Percentiles rank a stretch among this genome's conserved stretches.
These are phyloP conservation scores for Exophiala viscosa DNA, from an alignment of 2,329 filamentous ascomycete genomes.

Conservation along the genomic window DNA sequence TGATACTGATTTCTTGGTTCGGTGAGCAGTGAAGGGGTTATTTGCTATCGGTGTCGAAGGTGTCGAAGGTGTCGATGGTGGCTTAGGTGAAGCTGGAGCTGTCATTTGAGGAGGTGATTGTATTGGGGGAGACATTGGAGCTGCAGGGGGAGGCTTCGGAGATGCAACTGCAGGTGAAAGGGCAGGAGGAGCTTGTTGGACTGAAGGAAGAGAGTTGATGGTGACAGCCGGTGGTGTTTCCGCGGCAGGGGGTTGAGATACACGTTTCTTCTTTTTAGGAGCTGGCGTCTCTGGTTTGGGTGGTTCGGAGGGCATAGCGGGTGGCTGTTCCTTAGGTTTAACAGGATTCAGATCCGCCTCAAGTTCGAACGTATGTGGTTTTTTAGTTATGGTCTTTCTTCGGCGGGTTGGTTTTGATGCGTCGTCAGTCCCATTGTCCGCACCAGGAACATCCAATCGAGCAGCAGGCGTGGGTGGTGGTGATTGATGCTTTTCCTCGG, in stretches of 20 bases:
- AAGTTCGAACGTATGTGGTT: conserved; percentile 23
- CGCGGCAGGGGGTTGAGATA: conserved; percentile 10
- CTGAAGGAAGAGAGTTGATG: conserved; percentile 12
- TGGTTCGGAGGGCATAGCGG: conserved; percentile 1
- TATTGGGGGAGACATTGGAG: not conserved
- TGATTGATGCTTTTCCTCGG: conserved; percentile 7
- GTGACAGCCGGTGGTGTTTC: conserved; percentile 1
- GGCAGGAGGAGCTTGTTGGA: conserved; percentile 6
- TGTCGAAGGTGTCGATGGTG: conserved; percentile 1
- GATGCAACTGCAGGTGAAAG: not conserved
- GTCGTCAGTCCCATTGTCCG: conserved; percentile 13
- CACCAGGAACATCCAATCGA: conserved; percentile 9
- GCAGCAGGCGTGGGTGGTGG: conserved; percentile 6
- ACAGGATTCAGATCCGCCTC: conserved; percentile 16
- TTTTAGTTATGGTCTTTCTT: conserved; percentile 24
- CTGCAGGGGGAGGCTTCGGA: not conserved
- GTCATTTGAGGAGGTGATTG: not conserved
- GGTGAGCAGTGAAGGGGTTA: conserved; percentile 17
- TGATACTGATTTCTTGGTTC: conserved; percentile 21
- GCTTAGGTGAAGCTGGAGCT: not conserved
- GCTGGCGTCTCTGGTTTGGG: conserved; percentile 9
- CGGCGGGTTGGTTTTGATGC: conserved; percentile 17
- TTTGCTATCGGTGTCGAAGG: conserved; percentile 3
- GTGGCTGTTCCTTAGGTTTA: conserved; percentile 16
- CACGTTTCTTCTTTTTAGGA: conserved; percentile 23